Conservation (phyloP, 2,329 filamentous ascomycete genomes). For the Bimuria novae-zelandiae region DNA sequence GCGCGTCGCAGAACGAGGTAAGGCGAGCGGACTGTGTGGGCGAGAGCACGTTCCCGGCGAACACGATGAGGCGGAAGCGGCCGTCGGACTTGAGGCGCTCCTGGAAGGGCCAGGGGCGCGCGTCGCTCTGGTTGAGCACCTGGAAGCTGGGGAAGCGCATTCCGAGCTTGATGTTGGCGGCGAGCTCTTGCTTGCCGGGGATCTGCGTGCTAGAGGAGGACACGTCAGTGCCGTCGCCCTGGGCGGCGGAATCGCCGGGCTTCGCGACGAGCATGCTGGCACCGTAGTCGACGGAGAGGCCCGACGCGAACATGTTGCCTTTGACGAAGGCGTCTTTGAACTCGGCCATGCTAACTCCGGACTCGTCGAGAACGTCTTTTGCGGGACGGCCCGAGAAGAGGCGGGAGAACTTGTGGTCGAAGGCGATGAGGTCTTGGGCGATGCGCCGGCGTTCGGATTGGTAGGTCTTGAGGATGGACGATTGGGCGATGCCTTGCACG, state of each 20-base stretch:
- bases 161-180: constrained; percentile 54
- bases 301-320: constrained; percentile 64
- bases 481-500: constrained; percentile 48
- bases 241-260: constrained; percentile 47
- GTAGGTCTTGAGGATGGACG: constrained; percentile 57
- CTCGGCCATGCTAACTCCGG: constrained; percentile 64
- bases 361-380: constrained; percentile 63
- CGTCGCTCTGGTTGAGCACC: constrained; percentile 63
- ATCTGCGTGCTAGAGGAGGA: constrained; percentile 25
- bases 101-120: constrained; percentile 64
- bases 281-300: constrained; percentile 63
- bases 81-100: constrained; percentile 61
- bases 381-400: constrained; percentile 56
- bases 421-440: constrained; percentile 67
- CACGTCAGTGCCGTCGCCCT: constrained; percentile 57
- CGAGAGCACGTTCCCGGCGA: constrained; percentile 62
- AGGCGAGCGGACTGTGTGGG: constrained; percentile 52
- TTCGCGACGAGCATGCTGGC: constrained; percentile 61
- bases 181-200: constrained; percentile 49
- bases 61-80: constrained; percentile 63
- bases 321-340: constrained; percentile 67
- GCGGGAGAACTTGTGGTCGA: constrained; percentile 55
- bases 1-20: constrained; percentile 53
- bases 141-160: constrained; percentile 64
- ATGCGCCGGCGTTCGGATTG: constrained; percentile 61